These are phyloP conservation scores for Cytospora piceae DNA, from an alignment of 2,329 filamentous ascomycete species.

Conservation along the genomic window DNA sequence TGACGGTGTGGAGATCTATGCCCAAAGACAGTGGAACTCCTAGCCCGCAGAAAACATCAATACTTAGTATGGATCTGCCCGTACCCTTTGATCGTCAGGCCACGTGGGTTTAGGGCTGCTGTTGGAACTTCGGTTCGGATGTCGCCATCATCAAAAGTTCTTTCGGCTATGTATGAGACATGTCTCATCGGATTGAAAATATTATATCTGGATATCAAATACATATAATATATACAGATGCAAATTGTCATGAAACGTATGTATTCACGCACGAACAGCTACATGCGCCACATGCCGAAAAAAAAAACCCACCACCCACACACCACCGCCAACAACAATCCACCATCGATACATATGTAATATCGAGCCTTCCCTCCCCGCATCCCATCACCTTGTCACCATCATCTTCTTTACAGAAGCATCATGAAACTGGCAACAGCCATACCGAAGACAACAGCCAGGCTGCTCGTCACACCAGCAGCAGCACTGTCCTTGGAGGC, in stretches of 20 bases:
- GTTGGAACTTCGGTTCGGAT: background rate
- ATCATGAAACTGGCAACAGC: constrained; percentile 20
- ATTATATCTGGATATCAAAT: background rate
- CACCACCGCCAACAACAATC: background rate
- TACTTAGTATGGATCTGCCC: background rate
- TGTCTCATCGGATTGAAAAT: background rate
- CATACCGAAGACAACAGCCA: constrained; percentile 18
- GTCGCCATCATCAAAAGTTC: background rate
- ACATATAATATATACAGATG: background rate
- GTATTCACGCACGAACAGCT: background rate
- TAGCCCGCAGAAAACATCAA: no score
- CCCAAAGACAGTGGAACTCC: no score
- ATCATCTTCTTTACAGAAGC: constrained; percentile 19
- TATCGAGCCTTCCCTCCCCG: background rate
- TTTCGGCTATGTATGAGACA: background rate
- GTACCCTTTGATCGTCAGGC: background rate
- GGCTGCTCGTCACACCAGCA: constrained; percentile 15
- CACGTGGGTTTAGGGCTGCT: background rate
- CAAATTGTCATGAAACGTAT: background rate
- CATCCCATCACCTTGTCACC: background rate
- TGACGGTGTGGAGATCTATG: no score
- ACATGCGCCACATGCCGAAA: background rate
- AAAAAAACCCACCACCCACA: background rate
- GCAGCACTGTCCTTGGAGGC: constrained; percentile 20
- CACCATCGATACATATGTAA: background rate